Evolutionary conservation across 176 grass and related monocot genomes (phyloP).

Genomic region (Oryza meridionalis): DNA sequence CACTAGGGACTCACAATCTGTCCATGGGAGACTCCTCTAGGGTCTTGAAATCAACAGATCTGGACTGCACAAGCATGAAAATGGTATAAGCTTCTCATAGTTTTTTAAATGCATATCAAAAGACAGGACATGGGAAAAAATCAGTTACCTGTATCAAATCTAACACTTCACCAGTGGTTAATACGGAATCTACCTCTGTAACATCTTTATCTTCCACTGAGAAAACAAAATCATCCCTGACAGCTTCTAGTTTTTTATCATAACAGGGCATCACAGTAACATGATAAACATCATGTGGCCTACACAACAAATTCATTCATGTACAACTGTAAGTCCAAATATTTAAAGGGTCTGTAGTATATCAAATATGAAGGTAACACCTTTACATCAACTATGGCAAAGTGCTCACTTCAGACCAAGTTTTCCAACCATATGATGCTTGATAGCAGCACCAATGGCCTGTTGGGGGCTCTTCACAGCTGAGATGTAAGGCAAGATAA

Average conservation of each 20-base stretch:
- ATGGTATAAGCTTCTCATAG: constrained; percentile 13
- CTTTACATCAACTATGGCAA: constrained; percentile 21
- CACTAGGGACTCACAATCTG: constrained; percentile 60
- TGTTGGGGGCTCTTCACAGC: constrained; percentile 98
- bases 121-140: constrained; percentile 15
- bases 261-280: constrained; percentile 99
- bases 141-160: constrained; percentile 89
- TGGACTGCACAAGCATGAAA: constrained; percentile 64
- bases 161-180: constrained; percentile 94
- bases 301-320: constrained; percentile 30
- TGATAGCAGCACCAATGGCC: constrained; percentile 83
- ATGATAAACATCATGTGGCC: constrained; percentile 79
- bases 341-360: not conserved
- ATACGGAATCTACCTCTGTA: constrained; percentile 91
- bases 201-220: constrained; percentile 70
- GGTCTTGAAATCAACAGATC: constrained; percentile 78
- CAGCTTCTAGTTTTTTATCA: constrained; percentile 97
- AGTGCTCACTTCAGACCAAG: constrained; percentile 69
- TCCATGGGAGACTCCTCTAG: constrained; percentile 89
- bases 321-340: not conserved
- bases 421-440: constrained; percentile 77
- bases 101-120: constrained; percentile 26
- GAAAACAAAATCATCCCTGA: constrained; percentile 82
- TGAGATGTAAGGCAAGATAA: constrained; percentile 92
- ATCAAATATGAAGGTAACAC: constrained; percentile 28